Conservation (phyloP, 2,329 filamentous ascomycete genomes). For the Fusarium protoensiforme region DNA sequence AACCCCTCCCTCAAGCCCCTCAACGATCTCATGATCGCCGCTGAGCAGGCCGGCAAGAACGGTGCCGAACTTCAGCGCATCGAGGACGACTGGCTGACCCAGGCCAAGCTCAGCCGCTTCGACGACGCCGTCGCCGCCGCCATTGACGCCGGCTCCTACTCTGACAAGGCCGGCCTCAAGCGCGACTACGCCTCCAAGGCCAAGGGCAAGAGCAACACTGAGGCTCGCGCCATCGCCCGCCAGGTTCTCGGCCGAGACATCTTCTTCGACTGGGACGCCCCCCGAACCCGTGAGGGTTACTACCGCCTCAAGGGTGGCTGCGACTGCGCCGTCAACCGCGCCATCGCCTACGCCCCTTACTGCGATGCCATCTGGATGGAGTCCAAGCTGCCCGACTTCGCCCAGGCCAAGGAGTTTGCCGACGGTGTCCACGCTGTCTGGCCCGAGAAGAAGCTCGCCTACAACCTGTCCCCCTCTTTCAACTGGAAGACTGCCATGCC, state of each 20-base stretch:
- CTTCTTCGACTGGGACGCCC: slow-evolving; percentile 95
- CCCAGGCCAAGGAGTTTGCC: slow-evolving; percentile 93
- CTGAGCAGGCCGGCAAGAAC: slow-evolving; percentile 82
- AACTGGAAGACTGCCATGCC: slow-evolving; percentile 99
- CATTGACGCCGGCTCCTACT: slow-evolving; percentile 75
- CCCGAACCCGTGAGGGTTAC: slow-evolving; percentile 93
- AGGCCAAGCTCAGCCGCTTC: slow-evolving; percentile 88
- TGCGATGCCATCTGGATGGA: slow-evolving; percentile 99
- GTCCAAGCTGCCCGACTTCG: slow-evolving; percentile 92
- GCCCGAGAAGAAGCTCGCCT: slow-evolving; percentile 98
- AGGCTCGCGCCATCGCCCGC: slow-evolving; percentile 84
- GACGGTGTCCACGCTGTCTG: slow-evolving; percentile 92
- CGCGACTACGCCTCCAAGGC: slow-evolving; percentile 73
- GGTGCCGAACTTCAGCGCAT: slow-evolving; percentile 87
- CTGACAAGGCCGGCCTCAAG: slow-evolving; percentile 76
- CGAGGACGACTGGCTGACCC: slow-evolving; percentile 86
- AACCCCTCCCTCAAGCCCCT: slow-evolving; percentile 87
- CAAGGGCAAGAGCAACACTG: slow-evolving; percentile 87
- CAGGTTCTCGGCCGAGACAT: slow-evolving; percentile 82
- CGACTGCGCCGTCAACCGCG: slow-evolving; percentile 90
- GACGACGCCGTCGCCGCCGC: slow-evolving; percentile 87
- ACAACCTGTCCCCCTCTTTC: slow-evolving; percentile 98
- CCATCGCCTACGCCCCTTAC: slow-evolving; percentile 91
- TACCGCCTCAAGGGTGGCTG: slow-evolving; percentile 94
- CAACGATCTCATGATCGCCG: slow-evolving; percentile 89